Evolutionary conservation across 2,329 filamentous ascomycete genomes (phyloP).

Genomic region (Neocatenulostroma microsporum): DNA sequence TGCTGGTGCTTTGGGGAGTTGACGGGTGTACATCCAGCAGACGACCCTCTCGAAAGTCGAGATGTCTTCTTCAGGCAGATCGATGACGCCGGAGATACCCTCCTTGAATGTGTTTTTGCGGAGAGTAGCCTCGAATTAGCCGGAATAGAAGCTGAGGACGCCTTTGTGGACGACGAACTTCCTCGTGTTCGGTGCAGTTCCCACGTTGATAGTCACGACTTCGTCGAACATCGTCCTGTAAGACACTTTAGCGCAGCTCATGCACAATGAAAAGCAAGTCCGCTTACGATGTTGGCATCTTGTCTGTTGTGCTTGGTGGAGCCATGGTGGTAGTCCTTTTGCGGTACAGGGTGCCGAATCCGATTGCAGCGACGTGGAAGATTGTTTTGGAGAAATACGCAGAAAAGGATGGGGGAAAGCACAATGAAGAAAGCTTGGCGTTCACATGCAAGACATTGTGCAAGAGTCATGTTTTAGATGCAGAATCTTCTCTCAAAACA

Average conservation of each 20-base stretch:
- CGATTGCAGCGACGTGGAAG: too few relatives aligned
- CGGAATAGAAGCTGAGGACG: slow-evolving; percentile 14
- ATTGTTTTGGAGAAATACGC: too few relatives aligned
- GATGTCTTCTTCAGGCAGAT: not conserved
- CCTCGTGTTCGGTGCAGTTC: not conserved
- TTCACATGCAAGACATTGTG: too few relatives aligned
- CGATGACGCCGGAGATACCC: slow-evolving; percentile 4
- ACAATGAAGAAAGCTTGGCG: too few relatives aligned
- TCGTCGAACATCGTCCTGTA: slow-evolving; percentile 39
- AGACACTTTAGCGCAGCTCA: not conserved
- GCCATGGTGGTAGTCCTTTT: not conserved
- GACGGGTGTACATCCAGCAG: slow-evolving; percentile 4
- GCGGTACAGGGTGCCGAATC: too few relatives aligned
- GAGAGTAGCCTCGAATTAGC: slow-evolving; percentile 12
- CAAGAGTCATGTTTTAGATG: too few relatives aligned
- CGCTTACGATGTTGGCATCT: not conserved
- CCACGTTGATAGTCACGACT: slow-evolving; percentile 29
- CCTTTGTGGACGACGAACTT: slow-evolving; percentile 13
- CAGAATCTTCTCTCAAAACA: too few relatives aligned
- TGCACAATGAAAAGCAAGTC: too few relatives aligned
- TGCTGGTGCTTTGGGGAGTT: too few relatives aligned
- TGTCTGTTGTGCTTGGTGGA: not conserved
- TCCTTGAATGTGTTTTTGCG: slow-evolving; percentile 6
- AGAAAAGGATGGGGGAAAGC: too few relatives aligned
- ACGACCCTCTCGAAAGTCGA: slow-evolving; percentile 1